A percentile compares a stretch with the other conserved stretches of the same genome.
These are phyloP conservation scores for Calonectria pteridis DNA, from an alignment of 2,329 filamentous ascomycete species.

Conservation along the genomic window DNA sequence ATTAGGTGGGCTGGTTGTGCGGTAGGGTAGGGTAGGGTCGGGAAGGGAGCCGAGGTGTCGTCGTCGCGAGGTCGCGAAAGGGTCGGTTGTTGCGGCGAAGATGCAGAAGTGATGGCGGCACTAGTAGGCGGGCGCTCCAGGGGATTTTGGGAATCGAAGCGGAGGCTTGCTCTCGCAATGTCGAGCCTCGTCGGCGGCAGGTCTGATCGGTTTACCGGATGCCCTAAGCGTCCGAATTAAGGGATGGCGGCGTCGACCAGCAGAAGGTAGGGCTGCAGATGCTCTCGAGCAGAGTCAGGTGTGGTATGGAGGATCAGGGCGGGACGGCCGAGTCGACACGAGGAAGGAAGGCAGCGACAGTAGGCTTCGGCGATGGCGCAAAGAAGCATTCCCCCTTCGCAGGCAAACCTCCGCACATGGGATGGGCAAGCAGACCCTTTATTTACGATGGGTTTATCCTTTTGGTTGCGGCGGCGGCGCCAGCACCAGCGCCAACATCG, in stretches of 20 bases:
- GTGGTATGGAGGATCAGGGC: constrained; percentile 13
- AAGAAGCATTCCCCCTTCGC: constrained; percentile 20
- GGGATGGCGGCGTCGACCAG: constrained; percentile 8
- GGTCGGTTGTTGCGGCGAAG: not conserved
- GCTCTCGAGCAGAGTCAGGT: constrained; percentile 17
- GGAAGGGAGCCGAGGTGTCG: not conserved
- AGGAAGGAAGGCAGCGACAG: not conserved
- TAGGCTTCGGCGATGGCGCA: constrained; percentile 23
- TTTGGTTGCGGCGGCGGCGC: constrained; percentile 22
- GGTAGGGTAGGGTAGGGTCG: not conserved
- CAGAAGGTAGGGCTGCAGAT: constrained; percentile 1
- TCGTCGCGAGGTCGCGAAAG: constrained; percentile 3
- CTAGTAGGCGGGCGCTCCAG: not conserved
- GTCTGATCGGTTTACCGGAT: constrained; percentile 8
- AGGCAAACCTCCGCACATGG: constrained; percentile 7
- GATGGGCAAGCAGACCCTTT: constrained; percentile 23
- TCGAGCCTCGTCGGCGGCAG: not conserved
- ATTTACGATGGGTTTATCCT: constrained; percentile 28
- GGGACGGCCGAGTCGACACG: not conserved
- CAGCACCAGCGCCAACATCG: constrained; percentile 20
- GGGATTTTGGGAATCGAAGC: not conserved
- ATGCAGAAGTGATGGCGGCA: not conserved
- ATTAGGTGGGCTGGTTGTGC: not conserved
- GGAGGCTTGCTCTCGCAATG: constrained; percentile 3
- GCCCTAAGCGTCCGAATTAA: constrained; percentile 7